Conservation (phyloP, 306 rosid genomes). For the Vigna hirtella region DNA sequence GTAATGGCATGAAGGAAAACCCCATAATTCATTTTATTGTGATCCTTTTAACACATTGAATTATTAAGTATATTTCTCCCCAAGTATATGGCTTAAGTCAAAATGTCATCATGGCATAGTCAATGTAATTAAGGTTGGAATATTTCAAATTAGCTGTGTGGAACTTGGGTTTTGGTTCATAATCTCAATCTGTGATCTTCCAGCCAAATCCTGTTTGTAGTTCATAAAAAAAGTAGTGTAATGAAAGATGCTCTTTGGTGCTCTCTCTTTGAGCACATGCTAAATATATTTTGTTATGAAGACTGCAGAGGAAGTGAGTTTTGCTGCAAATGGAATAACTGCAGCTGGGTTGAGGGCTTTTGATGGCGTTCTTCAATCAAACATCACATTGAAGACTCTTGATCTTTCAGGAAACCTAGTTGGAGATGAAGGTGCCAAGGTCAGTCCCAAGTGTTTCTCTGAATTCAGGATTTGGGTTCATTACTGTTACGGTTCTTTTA, state of each 20-base stretch:
- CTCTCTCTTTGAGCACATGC: constrained; percentile 32
- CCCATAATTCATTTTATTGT: background rate
- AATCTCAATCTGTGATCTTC: background rate
- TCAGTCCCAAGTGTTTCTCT: constrained; percentile 43
- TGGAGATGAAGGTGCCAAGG: constrained; percentile 98
- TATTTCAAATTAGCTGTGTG: constrained; percentile 21
- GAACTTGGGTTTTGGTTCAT: constrained; percentile 28
- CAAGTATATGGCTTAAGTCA: constrained; percentile 20
- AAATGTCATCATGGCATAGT: constrained; percentile 7
- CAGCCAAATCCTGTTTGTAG: background rate
- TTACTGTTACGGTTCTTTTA: background rate
- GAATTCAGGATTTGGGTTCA: constrained; percentile 29
- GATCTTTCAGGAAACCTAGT: constrained; percentile 95
- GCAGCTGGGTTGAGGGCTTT: constrained; percentile 89
- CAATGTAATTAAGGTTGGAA: constrained; percentile 3
- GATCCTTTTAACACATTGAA: background rate
- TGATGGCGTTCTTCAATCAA: constrained; percentile 96
- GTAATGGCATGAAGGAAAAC: constrained; percentile 14
- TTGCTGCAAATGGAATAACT: constrained; percentile 98
- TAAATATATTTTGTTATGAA: constrained; percentile 42
- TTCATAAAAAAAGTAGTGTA: background rate
- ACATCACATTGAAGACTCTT: constrained; percentile 78
- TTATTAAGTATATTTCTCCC: constrained; percentile 12
- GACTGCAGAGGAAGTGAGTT: constrained; percentile 92
- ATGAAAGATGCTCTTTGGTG: constrained; percentile 29